These are phyloP conservation scores for Monotropa hypopitys DNA, from an alignment of 179 eudicot genomes.

Conservation along the genomic window DNA sequence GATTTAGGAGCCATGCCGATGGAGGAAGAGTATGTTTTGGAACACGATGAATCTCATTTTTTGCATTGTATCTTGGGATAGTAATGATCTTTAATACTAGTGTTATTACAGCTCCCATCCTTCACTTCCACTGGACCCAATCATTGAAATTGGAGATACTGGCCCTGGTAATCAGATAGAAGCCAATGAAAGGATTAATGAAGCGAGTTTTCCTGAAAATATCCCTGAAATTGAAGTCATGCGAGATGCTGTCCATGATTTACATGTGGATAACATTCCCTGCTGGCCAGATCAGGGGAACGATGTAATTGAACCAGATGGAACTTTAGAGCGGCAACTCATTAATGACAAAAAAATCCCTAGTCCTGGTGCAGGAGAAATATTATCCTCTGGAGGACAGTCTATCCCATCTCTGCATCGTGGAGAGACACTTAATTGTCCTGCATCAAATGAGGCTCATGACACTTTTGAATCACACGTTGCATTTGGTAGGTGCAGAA, in stretches of 20 bases:
- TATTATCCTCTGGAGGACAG: slow-evolving; percentile 9
- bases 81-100: not conserved
- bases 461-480: slow-evolving; percentile 12
- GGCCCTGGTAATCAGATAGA: not conserved
- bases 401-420: slow-evolving; percentile 21
- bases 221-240: slow-evolving; percentile 29
- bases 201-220: slow-evolving; percentile 16
- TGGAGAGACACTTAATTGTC: slow-evolving; percentile 24
- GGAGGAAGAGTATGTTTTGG: slow-evolving; percentile 6
- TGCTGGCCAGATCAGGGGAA: slow-evolving; percentile 15
- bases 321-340: slow-evolving; percentile 18
- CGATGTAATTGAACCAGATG: slow-evolving; percentile 21
- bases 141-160: not conserved
- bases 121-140: not conserved
- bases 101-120: not conserved
- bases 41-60: not conserved
- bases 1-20: not conserved
- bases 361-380: slow-evolving; percentile 19
- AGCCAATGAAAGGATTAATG: slow-evolving; percentile 5
- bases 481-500: slow-evolving; percentile 30
- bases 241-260: slow-evolving; percentile 36
- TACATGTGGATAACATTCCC: slow-evolving; percentile 14
- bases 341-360: slow-evolving; percentile 19
- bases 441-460: slow-evolving; percentile 15
- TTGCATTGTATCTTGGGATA: not conserved